A percentile compares a stretch with the other conserved stretches of the same genome.
phyloP scores from a whole-genome alignment of 331 rosid genomes.

The Malus hybrid region DNA sequence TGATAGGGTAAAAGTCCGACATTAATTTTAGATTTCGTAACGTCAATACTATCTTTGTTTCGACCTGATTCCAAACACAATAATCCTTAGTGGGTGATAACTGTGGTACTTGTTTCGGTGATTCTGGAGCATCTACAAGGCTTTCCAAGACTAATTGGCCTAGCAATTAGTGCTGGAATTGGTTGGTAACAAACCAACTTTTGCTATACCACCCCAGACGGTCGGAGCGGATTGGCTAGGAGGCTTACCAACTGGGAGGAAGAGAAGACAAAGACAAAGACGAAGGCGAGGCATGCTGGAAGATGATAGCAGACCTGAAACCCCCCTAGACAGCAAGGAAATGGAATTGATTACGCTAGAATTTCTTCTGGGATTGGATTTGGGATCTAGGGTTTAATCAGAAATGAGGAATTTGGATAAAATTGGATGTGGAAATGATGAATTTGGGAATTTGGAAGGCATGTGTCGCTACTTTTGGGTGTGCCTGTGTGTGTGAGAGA shows the following conservation, averaged over 20 bases:
- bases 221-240: too few species aligned
- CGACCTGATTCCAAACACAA: too few species aligned
- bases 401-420: not conserved
- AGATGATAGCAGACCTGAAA: too few species aligned
- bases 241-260: too few species aligned
- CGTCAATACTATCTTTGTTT: not conserved
- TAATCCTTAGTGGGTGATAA: not conserved
- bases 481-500: not conserved
- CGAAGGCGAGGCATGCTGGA: too few species aligned
- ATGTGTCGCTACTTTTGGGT: not conserved
- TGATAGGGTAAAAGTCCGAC: not conserved
- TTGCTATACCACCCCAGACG: too few species aligned
- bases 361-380: not conserved
- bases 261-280: too few species aligned
- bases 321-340: too few species aligned
- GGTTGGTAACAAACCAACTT: too few species aligned
- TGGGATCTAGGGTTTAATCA: conserved; percentile 26
- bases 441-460: not conserved
- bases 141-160: not conserved
- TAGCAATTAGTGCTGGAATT: too few species aligned
- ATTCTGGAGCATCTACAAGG: not conserved
- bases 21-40: too few species aligned
- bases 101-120: not conserved
- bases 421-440: not conserved
- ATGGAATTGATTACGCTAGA: too few species aligned